A percentile compares a stretch with the other conserved stretches of the same genome.
These are phyloP conservation scores for Backusella liffmaniae DNA, from an alignment of 192 early-diverging fungal species.

Conservation along the genomic window DNA sequence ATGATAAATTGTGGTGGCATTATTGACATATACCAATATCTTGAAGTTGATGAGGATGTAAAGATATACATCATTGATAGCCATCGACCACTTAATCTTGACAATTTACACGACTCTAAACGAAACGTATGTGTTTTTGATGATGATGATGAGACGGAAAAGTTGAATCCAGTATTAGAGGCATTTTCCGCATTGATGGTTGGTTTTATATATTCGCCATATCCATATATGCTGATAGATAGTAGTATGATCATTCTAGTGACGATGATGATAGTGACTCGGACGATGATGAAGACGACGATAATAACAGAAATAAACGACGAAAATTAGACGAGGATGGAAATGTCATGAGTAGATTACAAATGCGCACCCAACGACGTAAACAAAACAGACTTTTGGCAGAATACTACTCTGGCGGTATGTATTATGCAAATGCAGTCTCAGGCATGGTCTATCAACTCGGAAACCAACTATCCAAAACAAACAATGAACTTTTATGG, in stretches of 20 bases:
- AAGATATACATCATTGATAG: conserved; percentile 83
- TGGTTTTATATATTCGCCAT: neutral
- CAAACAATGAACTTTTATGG: conserved; percentile 78
- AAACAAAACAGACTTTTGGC: conserved; percentile 40
- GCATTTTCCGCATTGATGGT: conserved; percentile 74
- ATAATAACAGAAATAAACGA: conserved; percentile 26
- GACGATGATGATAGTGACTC: conserved; percentile 34
- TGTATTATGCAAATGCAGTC: conserved; percentile 75
- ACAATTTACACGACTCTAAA: conserved; percentile 74
- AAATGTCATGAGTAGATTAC: neutral
- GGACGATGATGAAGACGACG: conserved; percentile 30
- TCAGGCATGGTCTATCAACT: conserved; percentile 72
- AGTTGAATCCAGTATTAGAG: conserved; percentile 59
- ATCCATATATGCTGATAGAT: neutral
- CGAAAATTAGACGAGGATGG: conserved; percentile 42
- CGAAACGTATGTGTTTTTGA: conserved; percentile 79
- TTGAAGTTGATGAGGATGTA: conserved; percentile 50
- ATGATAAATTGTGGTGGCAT: conserved; percentile 87
- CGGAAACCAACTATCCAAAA: conserved; percentile 68
- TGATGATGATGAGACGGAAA: conserved; percentile 76
- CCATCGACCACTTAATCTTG: conserved; percentile 85
- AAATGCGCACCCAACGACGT: neutral
- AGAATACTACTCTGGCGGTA: conserved; percentile 81
- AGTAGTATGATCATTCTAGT: neutral
- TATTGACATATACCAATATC: conserved; percentile 66